Evolutionary conservation across 441 rosid genomes (phyloP), one percentile per base, ranked within the genome.

Genomic region (Aquilaria agallochum): DNA sequence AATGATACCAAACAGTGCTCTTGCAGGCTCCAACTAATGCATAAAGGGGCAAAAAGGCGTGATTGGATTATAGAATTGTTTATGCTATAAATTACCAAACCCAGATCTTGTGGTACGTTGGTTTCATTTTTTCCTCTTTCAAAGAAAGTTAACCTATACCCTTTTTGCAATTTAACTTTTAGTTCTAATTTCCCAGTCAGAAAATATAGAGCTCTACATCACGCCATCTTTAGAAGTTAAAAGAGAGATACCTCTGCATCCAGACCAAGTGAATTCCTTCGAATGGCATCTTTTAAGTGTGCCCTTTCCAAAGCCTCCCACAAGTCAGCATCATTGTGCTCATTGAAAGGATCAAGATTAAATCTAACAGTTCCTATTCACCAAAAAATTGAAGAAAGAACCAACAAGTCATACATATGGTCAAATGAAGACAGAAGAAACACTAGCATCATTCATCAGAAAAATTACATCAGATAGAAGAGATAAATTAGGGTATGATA

Each of bases 221-320:
- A 34, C 4, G 6, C 6, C 5, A 34, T 34, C 40, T 3, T 34
- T 34, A 34, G 40, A 34, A 34, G 4, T 34, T 3, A 34, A 34
- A 34, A 34, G 6, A 34, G 40, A 34, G 40, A 34, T 78, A 90
- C 98, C 96, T 86, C 86, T 54, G 96, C 88, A 73, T 90, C 88
- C 65, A 93, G 84, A 63, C 98, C 98, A 53, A 74, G 72, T 64
- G 95, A 77, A 71, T 79, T 93, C 77, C 89, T 83, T 42, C 94
- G 74, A 56, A 93, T 80, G 40, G 76, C 90, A 74, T 90, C 96
- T 79, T 90, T 90, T 76, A 90, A 73, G 70, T 93, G 92, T 61
- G 98, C 97, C 74, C 97, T 86, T 77, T 93, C 98, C 55, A 93
- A 70, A 56, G 98, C 84, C 75, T 90, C 97, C 98, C 98, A 90